phyloP scores from a whole-genome alignment of 768 basidiomycete species.

The Suillus occidentalis region DNA sequence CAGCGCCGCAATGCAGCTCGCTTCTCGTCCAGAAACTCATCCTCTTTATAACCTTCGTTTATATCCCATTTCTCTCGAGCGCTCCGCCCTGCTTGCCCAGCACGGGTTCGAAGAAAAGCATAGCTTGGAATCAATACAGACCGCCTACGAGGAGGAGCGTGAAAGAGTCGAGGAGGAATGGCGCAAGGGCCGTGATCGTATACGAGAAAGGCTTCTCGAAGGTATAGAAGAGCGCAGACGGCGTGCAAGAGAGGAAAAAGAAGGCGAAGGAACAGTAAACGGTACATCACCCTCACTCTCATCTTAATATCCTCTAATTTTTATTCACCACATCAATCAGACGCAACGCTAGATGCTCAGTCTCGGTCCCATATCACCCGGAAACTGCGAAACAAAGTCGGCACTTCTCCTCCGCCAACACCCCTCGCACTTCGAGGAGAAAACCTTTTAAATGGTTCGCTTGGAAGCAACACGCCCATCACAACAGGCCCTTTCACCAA shows the following conservation, averaged over 20 bases:
- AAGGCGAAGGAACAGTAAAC: constrained; percentile 78
- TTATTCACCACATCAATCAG: constrained; percentile 35
- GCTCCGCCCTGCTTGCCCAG: constrained; percentile 71
- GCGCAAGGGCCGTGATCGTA: constrained; percentile 69
- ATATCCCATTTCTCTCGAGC: constrained; percentile 72
- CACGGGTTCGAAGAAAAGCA: constrained; percentile 67
- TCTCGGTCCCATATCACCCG: constrained; percentile 80
- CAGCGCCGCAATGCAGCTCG: constrained; percentile 57
- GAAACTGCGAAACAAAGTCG: constrained; percentile 79
- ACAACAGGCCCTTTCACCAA: constrained; percentile 72
- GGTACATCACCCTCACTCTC: constrained; percentile 39
- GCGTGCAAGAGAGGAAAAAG: constrained; percentile 84
- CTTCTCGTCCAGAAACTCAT: constrained; percentile 65
- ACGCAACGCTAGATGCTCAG: constrained; percentile 72
- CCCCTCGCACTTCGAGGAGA: constrained; percentile 47
- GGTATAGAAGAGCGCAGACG: constrained; percentile 82
- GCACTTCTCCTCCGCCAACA: constrained; percentile 77
- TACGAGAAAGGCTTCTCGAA: constrained; percentile 76
- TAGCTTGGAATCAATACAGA: constrained; percentile 63
- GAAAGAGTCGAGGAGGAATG: constrained; percentile 83
- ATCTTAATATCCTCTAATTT: constrained; percentile 7
- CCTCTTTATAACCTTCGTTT: constrained; percentile 69
- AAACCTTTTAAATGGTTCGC: constrained; percentile 37
- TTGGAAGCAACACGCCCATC: constrained; percentile 50
- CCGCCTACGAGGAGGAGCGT: constrained; percentile 76